Evolutionary conservation across 1,139 yeast species (phyloP).

Genomic region (Candida tetrigidarum): DNA sequence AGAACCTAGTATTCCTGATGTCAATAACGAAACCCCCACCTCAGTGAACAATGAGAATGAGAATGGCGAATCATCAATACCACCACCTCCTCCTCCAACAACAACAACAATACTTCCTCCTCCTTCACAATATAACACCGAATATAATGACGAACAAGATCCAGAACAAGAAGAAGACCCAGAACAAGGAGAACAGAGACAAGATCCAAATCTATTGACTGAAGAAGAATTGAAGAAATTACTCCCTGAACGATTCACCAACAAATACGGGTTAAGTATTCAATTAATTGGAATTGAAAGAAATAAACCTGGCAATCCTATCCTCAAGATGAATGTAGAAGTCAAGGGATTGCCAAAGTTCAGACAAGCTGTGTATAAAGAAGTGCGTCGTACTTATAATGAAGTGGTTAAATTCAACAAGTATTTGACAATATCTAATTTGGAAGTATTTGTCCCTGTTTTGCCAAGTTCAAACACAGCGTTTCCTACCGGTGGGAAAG

Average conservation of each 20-base stretch:
- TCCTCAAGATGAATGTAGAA: slow-evolving; percentile 44
- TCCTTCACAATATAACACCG: background rate
- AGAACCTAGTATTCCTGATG: slow-evolving; percentile 25
- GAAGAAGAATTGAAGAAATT: slow-evolving; percentile 46
- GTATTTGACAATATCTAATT: slow-evolving; percentile 76
- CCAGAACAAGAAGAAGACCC: slow-evolving; percentile 6
- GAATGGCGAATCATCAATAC: slow-evolving; percentile 9
- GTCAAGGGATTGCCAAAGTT: slow-evolving; percentile 68
- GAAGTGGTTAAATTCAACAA: slow-evolving; percentile 80
- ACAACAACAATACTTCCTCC: slow-evolving; percentile 3
- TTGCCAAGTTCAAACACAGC: slow-evolving; percentile 76
- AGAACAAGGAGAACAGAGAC: no score
- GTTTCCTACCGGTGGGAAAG: slow-evolving; percentile 83
- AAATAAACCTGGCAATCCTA: slow-evolving; percentile 49
- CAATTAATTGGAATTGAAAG: slow-evolving; percentile 38
- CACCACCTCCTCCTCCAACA: slow-evolving; percentile 4
- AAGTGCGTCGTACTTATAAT: slow-evolving; percentile 76
- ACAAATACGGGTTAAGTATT: slow-evolving; percentile 34
- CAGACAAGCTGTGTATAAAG: slow-evolving; percentile 71
- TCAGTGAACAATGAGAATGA: slow-evolving; percentile 8
- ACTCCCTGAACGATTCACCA: slow-evolving; percentile 55
- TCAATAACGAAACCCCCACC: slow-evolving; percentile 4
- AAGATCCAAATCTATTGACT: slow-evolving; percentile 17
- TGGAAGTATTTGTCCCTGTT: slow-evolving; percentile 94
- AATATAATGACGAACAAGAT: background rate